Evolutionary conservation across 306 rosid species (phyloP).

Genomic region (Inga oerstediana): DNA sequence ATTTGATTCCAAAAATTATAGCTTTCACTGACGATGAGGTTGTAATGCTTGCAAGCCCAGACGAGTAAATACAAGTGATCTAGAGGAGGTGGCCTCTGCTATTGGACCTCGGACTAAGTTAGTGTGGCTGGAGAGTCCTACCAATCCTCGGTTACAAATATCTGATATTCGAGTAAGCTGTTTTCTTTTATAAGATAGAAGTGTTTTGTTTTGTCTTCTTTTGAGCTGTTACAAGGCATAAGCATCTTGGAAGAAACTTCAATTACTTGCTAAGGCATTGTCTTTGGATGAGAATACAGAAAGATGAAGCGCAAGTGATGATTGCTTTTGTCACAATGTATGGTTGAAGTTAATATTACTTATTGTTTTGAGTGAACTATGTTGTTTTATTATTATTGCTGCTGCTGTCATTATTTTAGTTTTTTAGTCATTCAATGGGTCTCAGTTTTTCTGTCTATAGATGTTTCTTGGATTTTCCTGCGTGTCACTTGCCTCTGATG

Average conservation of each 20-base stretch:
- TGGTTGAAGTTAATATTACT: neutral
- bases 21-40: constrained; percentile 17
- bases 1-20: neutral
- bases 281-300: neutral
- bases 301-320: neutral
- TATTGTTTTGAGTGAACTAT: neutral
- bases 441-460: neutral
- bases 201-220: constrained; percentile 4
- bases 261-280: constrained; percentile 11
- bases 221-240: neutral
- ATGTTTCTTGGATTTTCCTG: neutral
- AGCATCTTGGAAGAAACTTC: neutral
- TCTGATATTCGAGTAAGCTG: constrained; percentile 85
- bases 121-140: constrained; percentile 98
- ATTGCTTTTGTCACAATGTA: neutral
- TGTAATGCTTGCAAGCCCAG: constrained; percentile 50
- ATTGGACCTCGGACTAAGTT: constrained; percentile 84
- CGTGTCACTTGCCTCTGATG: neutral
- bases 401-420: neutral
- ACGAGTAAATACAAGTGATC: constrained; percentile 76
- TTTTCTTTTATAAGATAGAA: neutral
- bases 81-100: constrained; percentile 82
- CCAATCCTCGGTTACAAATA: constrained; percentile 84
- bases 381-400: neutral
- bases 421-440: neutral